A percentile compares a stretch with the other conserved stretches of the same genome.
Evolutionary conservation across 192 early-diverging fungal species (phyloP).

Genomic region (Podila clonocystis): DNA sequence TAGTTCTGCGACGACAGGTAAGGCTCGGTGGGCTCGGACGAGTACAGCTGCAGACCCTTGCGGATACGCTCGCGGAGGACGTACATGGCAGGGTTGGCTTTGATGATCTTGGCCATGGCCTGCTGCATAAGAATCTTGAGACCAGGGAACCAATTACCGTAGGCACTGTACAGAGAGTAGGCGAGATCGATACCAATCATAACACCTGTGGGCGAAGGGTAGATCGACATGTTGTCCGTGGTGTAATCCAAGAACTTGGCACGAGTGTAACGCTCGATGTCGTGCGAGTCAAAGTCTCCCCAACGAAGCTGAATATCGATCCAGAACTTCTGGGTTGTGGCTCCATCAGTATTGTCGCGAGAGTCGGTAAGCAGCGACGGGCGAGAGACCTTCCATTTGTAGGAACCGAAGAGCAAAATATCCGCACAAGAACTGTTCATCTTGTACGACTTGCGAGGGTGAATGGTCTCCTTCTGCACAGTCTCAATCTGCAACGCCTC

Average conservation of each 20-base stretch:
- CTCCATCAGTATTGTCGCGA: slow-evolving; percentile 95
- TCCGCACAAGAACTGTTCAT: slow-evolving; percentile 96
- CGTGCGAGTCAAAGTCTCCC: slow-evolving; percentile 99
- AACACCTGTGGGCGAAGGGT: slow-evolving; percentile 97
- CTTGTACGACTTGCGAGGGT: slow-evolving; percentile 99
- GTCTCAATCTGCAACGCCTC: slow-evolving; percentile 98
- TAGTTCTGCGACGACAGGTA: slow-evolving; percentile 96
- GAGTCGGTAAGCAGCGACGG: slow-evolving; percentile 93
- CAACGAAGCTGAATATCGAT: slow-evolving; percentile 98
- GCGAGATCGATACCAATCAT: slow-evolving; percentile 99
- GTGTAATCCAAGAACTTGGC: slow-evolving; percentile 99
- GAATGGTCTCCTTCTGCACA: slow-evolving; percentile 99
- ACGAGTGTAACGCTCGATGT: slow-evolving; percentile 98
- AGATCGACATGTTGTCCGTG: slow-evolving; percentile 98
- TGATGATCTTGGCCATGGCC: slow-evolving; percentile 99
- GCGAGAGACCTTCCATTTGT: slow-evolving; percentile 98
- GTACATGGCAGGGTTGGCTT: slow-evolving; percentile 97
- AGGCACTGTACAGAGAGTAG: slow-evolving; percentile 93
- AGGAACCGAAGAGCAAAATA: slow-evolving; percentile 94
- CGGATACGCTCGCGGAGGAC: slow-evolving; percentile 98
- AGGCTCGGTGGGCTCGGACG: slow-evolving; percentile 98
- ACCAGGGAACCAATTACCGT: slow-evolving; percentile 99
- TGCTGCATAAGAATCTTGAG: slow-evolving; percentile 98
- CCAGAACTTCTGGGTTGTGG: slow-evolving; percentile 98
- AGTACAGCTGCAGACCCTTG: slow-evolving; percentile 98